These are phyloP conservation scores for Torulaspora globosa DNA, from an alignment of 1,139 yeast species.

Conservation along the genomic window DNA sequence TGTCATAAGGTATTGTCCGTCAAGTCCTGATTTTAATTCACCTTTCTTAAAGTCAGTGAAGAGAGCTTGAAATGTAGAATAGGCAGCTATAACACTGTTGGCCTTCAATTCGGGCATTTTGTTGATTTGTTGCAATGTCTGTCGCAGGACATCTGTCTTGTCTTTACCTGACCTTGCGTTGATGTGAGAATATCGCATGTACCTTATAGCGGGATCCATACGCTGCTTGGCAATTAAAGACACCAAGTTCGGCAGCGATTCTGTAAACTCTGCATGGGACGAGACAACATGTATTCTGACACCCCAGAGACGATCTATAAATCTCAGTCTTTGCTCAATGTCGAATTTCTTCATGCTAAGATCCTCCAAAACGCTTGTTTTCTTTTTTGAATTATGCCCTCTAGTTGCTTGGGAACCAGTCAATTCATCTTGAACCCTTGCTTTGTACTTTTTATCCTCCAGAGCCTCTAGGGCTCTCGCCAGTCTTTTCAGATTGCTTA, in stretches of 20 bases:
- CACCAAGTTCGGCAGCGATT: slow-evolving; percentile 54
- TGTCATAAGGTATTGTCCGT: slow-evolving; percentile 41
- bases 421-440: slow-evolving; percentile 35
- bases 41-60: slow-evolving; percentile 36
- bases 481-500: slow-evolving; percentile 49
- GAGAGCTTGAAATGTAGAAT: slow-evolving; percentile 42
- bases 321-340: slow-evolving; percentile 25
- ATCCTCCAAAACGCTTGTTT: slow-evolving; percentile 18
- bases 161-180: slow-evolving; percentile 53
- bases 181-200: slow-evolving; percentile 50
- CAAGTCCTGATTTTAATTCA: slow-evolving; percentile 30
- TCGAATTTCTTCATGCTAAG: slow-evolving; percentile 23
- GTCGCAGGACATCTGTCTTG: slow-evolving; percentile 44
- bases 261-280: slow-evolving; percentile 45
- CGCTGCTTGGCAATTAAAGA: slow-evolving; percentile 51
- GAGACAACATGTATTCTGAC: slow-evolving; percentile 24
- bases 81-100: slow-evolving; percentile 36
- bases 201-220: slow-evolving; percentile 54
- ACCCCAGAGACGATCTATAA: slow-evolving; percentile 30
- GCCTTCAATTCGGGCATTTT: slow-evolving; percentile 48
- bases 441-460: slow-evolving; percentile 47
- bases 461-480: slow-evolving; percentile 43
- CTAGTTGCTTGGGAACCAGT: slow-evolving; percentile 30
- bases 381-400: slow-evolving; percentile 14
- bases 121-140: slow-evolving; percentile 52